Evolutionary conservation across 176 grass and related monocot species (phyloP).

Genomic region (Elaeis guineensis): DNA sequence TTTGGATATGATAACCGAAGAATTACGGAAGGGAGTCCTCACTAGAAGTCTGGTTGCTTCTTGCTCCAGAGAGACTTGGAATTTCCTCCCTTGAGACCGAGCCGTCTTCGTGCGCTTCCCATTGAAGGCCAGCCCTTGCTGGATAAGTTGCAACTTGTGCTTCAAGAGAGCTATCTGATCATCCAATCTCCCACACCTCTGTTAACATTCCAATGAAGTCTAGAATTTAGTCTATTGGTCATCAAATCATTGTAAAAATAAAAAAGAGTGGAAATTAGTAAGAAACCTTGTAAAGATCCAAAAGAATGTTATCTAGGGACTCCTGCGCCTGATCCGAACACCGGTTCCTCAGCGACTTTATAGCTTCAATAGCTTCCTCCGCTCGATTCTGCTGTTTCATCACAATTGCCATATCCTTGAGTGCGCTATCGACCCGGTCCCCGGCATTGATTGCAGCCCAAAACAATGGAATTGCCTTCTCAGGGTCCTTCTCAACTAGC

Average conservation of each 20-base stretch:
- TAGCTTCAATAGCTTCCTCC: conserved; percentile 94
- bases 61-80: conserved; percentile 94
- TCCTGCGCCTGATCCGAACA: conserved; percentile 95
- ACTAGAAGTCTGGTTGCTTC: conserved; percentile 93
- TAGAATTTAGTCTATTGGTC: no score
- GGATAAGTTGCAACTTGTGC: conserved; percentile 81
- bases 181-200: conserved; percentile 85
- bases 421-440: conserved; percentile 89
- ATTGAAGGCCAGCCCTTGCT: conserved; percentile 75
- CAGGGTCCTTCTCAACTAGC: conserved; percentile 91
- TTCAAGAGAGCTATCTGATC: conserved; percentile 83
- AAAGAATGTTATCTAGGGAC: conserved; percentile 92
- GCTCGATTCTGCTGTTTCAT: conserved; percentile 99
- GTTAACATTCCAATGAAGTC: background rate
- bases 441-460: conserved; percentile 87
- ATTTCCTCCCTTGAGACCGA: conserved; percentile 82
- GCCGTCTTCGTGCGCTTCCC: conserved; percentile 94
- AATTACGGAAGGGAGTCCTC: conserved; percentile 7
- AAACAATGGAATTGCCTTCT: conserved; percentile 84
- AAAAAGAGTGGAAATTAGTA: no score
- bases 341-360: conserved; percentile 81
- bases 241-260: no score
- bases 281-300: conserved; percentile 87
- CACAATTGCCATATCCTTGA: conserved; percentile 99
- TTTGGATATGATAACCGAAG: background rate